These are phyloP conservation scores for Globisporangium ultimum DNA, from an alignment of 352 stramenopile species.

Conservation along the genomic window DNA sequence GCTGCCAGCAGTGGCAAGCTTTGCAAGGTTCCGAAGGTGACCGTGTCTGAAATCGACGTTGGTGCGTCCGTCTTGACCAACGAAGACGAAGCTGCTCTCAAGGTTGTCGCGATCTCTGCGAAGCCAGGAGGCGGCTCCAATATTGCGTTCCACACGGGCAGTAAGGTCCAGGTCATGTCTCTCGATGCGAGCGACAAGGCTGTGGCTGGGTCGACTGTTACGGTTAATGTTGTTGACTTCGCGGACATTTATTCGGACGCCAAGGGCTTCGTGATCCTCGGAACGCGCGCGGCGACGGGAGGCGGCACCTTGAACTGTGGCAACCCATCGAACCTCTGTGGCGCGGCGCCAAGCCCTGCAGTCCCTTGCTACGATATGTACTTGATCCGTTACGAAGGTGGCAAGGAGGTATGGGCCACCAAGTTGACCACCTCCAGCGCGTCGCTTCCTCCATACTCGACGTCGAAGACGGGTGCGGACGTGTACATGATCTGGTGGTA, in stretches of 20 bases:
- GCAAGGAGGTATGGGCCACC: conserved; percentile 48
- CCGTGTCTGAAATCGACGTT: conserved; percentile 38
- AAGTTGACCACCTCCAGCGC: conserved; percentile 54
- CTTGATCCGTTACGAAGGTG: conserved; percentile 45
- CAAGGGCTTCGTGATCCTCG: conserved; percentile 52
- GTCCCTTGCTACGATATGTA: conserved; percentile 65
- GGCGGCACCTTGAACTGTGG: conserved; percentile 60
- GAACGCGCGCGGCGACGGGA: conserved; percentile 41
- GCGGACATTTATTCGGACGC: conserved; percentile 51
- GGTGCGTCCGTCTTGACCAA: conserved; percentile 27
- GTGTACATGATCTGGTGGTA: conserved; percentile 78
- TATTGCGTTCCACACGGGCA: conserved; percentile 51
- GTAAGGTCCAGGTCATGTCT: conserved; percentile 38
- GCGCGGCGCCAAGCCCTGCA: conserved; percentile 27
- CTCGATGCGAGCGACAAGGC: conserved; percentile 48
- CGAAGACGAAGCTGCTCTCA: conserved; percentile 49
- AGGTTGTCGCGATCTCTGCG: conserved; percentile 41
- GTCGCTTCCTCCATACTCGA: conserved; percentile 50
- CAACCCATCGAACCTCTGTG: conserved; percentile 51
- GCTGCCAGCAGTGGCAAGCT: conserved; percentile 27
- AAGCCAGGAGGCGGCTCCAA: conserved; percentile 41
- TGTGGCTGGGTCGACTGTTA: conserved; percentile 26
- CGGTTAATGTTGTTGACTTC: conserved; percentile 47
- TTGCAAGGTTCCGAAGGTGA: conserved; percentile 36
- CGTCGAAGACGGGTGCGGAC: conserved; percentile 30